Percentiles rank a stretch among this genome's conserved stretches.
These are phyloP conservation scores for Hevea brasiliensis DNA, from an alignment of 345 rosid genomes.

Conservation along the genomic window DNA sequence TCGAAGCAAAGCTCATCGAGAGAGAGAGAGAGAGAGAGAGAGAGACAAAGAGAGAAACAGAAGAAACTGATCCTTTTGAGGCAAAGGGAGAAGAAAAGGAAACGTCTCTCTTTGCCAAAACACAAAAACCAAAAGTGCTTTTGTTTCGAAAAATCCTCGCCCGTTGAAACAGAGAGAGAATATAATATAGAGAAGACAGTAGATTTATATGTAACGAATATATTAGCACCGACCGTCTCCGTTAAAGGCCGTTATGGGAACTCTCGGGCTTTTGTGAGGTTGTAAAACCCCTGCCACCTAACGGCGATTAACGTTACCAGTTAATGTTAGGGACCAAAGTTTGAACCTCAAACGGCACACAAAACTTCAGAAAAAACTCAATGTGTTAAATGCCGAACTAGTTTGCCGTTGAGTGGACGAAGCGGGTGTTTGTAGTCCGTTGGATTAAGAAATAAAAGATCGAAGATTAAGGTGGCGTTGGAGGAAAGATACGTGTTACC, in stretches of 20 bases:
- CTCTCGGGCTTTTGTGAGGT: background rate
- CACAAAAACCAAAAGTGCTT: constrained; percentile 18
- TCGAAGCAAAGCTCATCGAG: constrained; percentile 51
- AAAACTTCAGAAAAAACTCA: background rate
- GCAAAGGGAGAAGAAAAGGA: constrained; percentile 2
- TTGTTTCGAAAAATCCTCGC: constrained; percentile 71
- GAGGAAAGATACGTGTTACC: constrained; percentile 27
- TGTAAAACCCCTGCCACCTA: constrained; percentile 18
- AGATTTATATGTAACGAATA: constrained; percentile 55
- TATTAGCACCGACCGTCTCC: constrained; percentile 61
- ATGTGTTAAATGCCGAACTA: constrained; percentile 20
- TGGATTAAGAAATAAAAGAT: constrained; percentile 19
- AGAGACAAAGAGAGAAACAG: too few relatives aligned
- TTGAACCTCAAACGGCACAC: constrained; percentile 78
- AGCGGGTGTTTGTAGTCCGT: constrained; percentile 31
- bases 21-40: background rate
- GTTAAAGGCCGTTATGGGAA: constrained; percentile 47
- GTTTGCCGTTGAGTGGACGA: background rate
- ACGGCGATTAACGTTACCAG: constrained; percentile 40
- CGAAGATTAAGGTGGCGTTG: constrained; percentile 10
- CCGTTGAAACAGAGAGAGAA: constrained; percentile 71
- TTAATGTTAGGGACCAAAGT: constrained; percentile 40
- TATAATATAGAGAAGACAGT: constrained; percentile 18
- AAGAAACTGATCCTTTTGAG: background rate
- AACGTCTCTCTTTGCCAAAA: constrained; percentile 22